Conservation (phyloP, 2,329 filamentous ascomycete genomes). For the Talaromyces funiculosus region DNA sequence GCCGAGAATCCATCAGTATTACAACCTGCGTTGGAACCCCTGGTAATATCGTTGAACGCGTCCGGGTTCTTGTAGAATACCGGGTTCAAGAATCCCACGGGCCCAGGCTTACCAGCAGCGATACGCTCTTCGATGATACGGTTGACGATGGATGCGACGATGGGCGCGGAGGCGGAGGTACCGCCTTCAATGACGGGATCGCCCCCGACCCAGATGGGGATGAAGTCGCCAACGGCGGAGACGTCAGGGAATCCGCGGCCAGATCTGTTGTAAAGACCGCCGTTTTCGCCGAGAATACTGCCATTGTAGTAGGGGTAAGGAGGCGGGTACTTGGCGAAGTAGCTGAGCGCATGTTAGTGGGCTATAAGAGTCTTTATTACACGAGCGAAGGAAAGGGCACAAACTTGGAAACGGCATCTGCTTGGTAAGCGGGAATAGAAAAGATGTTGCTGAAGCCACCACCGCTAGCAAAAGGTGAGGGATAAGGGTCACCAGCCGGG, state of each 20-base stretch:
- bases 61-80: conserved; percentile 6
- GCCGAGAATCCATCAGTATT: conserved; percentile 5
- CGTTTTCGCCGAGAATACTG: conserved; percentile 7
- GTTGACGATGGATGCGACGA: conserved; percentile 54
- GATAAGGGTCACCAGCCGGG: conserved; percentile 11
- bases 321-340: conserved; percentile 11
- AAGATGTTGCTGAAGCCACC: conserved; percentile 45
- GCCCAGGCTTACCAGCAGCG: conserved; percentile 39
- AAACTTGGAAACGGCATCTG: conserved; percentile 36
- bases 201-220: neutral
- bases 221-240: conserved; percentile 41
- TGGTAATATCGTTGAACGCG: conserved; percentile 10
- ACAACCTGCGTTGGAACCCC: conserved; percentile 5
- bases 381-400: neutral
- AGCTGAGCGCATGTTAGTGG: neutral
- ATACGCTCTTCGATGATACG: conserved; percentile 59
- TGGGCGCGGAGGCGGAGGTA: conserved; percentile 49
- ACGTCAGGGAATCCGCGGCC: conserved; percentile 60
- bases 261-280: conserved; percentile 40
- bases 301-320: conserved; percentile 12
- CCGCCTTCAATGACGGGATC: neutral
- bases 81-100: conserved; percentile 9
- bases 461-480: conserved; percentile 4
- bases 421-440: conserved; percentile 40
- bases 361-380: neutral